A percentile compares a stretch with the other conserved stretches of the same genome.
phyloP scores from a whole-genome alignment of 106 monocot species.

The Dendrobium nobile region DNA sequence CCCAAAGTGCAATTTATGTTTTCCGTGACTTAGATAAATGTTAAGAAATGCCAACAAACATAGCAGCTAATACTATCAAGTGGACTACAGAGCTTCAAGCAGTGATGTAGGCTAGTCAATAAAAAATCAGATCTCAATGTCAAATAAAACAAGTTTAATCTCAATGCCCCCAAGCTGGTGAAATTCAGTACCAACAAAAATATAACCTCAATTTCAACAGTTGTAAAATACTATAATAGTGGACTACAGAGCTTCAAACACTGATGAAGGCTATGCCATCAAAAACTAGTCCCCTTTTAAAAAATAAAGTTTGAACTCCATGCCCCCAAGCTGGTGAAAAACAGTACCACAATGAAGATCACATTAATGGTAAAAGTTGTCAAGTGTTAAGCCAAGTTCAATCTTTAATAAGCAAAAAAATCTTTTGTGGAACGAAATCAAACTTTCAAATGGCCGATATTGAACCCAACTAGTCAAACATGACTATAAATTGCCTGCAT shows the following conservation, averaged over 20 bases:
- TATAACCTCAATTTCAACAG: not conserved
- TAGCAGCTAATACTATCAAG: not conserved
- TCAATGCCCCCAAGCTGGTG: not conserved
- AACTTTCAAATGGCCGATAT: not conserved
- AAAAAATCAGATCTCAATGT: not conserved
- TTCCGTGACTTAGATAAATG: not conserved
- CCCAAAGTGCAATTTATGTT: not conserved
- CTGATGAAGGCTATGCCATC: not conserved
- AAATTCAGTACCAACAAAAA: not conserved
- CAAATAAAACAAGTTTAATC: not conserved
- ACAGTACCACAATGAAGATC: not conserved
- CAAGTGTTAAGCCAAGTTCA: not conserved
- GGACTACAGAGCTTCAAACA: not conserved
- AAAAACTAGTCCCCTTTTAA: not conserved
- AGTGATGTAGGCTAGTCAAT: not conserved
- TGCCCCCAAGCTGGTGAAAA: not conserved
- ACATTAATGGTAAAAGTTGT: not conserved
- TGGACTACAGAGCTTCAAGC: not conserved
- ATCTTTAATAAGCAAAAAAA: not conserved
- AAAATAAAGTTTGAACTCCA: not conserved
- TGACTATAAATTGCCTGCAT: not conserved
- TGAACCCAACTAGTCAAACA: not conserved
- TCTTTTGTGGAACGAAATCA: not conserved
- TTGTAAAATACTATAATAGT: too few species aligned
- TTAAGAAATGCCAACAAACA: not conserved